Conservation (phyloP, 2,329 filamentous ascomycete species). For the Phaeosphaeria sp. region DNA sequence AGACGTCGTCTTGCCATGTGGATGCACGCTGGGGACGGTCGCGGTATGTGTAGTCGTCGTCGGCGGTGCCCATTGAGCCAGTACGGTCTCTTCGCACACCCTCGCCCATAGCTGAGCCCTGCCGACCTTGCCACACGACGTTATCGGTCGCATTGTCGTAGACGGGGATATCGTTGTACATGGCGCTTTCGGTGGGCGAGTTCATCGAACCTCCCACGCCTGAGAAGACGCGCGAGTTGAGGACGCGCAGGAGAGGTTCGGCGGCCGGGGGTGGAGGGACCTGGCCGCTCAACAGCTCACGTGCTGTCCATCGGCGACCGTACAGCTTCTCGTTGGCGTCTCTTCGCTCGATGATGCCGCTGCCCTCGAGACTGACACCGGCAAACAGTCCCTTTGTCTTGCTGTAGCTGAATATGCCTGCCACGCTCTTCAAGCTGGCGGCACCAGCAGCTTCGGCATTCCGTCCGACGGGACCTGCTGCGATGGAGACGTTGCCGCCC, state of each 20-base stretch:
- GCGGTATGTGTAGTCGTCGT: conserved; percentile 59
- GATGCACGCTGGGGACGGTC: conserved; percentile 66
- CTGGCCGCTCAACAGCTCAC: conserved; percentile 79
- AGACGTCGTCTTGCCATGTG: conserved; percentile 79
- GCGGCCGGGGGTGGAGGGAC: conserved; percentile 82
- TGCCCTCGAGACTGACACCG: conserved; percentile 92
- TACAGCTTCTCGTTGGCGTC: conserved; percentile 98
- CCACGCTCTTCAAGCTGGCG: conserved; percentile 85
- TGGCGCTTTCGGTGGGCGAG: conserved; percentile 16
- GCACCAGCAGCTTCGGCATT: conserved; percentile 97
- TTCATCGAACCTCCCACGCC: conserved; percentile 59
- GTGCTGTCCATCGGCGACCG: conserved; percentile 78
- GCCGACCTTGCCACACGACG: conserved; percentile 80
- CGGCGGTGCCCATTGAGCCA: conserved; percentile 38
- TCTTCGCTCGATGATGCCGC: conserved; percentile 88
- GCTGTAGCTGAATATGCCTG: conserved; percentile 94
- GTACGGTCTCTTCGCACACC: conserved; percentile 62
- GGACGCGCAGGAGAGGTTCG: conserved; percentile 80
- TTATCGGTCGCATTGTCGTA: conserved; percentile 86
- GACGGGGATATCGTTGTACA: conserved; percentile 90
- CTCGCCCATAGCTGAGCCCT: conserved; percentile 74
- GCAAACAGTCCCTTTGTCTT: conserved; percentile 98
- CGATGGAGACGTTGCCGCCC: conserved; percentile 94
- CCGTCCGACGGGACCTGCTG: conserved; percentile 89
- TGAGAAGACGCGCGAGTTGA: conserved; percentile 85